phyloP scores from a whole-genome alignment of 345 rosid species.

The Arabidopsis thaliana region TAIR10.1 NC_003074.8:6708001-6708500 shows the following conservation, averaged over 20 bases:
- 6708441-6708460: not conserved
- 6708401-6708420: conserved; percentile 93
- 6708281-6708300: conserved; percentile 49
- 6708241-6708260: conserved; percentile 53
- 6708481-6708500: not conserved
- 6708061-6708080: conserved; percentile 81
- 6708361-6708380: conserved; percentile 80
- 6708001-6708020: conserved; percentile 35
- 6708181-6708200: conserved; percentile 74
- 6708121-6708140: conserved; percentile 91
- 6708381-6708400: conserved; percentile 81
- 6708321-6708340: conserved; percentile 51
- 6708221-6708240: conserved; percentile 49
- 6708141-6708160: conserved; percentile 95
- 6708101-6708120: conserved; percentile 97
- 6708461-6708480: conserved; percentile 1
- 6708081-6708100: conserved; percentile 85
- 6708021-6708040: conserved; percentile 55
- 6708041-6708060: conserved; percentile 36
- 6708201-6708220: conserved; percentile 81
- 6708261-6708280: conserved; percentile 51
- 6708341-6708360: conserved; percentile 91
- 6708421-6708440: conserved; percentile 90
- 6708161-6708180: conserved; percentile 83
- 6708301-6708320: conserved; percentile 20